phyloP scores from a whole-genome alignment of 2,329 filamentous ascomycete genomes.

The Fusarium verticillioides region DNA sequence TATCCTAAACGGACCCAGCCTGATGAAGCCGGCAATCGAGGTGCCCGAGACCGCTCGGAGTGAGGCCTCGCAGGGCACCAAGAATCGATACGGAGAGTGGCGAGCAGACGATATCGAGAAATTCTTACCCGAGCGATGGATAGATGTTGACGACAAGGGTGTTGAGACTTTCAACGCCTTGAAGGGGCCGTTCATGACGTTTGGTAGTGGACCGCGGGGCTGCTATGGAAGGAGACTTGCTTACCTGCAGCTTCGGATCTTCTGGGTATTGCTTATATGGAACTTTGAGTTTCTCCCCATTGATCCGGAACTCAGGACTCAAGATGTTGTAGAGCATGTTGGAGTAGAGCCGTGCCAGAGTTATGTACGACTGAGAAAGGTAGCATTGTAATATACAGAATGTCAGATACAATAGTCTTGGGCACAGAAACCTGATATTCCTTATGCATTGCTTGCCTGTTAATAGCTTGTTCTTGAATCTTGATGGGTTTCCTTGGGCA shows the following conservation, averaged over 20 bases:
- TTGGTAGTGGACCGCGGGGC: not conserved
- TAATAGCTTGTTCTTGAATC: too few relatives aligned
- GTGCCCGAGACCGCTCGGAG: not conserved
- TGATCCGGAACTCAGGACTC: not conserved
- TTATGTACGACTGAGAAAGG: not conserved
- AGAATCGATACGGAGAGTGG: not conserved
- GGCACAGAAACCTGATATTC: too few relatives aligned
- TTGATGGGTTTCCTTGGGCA: rapidly evolving
- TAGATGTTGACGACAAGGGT: not conserved
- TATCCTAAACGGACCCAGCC: not conserved
- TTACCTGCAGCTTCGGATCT: not conserved
- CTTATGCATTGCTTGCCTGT: too few relatives aligned
- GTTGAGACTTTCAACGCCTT: not conserved
- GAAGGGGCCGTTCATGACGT: not conserved
- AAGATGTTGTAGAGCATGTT: not conserved
- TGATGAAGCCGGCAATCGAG: not conserved
- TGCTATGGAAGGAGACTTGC: not conserved
- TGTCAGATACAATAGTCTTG: too few relatives aligned
- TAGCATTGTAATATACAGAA: too few relatives aligned
- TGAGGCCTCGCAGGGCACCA: not conserved
- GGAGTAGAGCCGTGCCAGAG: not conserved
- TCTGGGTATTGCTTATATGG: not conserved
- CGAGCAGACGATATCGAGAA: not conserved
- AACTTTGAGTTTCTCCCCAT: not conserved
- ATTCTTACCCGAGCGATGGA: not conserved